Percentiles rank a stretch among this genome's conserved stretches.
These are phyloP conservation scores for Pogostemon cablin DNA, from an alignment of 257 asterid species.

Conservation along the genomic window DNA sequence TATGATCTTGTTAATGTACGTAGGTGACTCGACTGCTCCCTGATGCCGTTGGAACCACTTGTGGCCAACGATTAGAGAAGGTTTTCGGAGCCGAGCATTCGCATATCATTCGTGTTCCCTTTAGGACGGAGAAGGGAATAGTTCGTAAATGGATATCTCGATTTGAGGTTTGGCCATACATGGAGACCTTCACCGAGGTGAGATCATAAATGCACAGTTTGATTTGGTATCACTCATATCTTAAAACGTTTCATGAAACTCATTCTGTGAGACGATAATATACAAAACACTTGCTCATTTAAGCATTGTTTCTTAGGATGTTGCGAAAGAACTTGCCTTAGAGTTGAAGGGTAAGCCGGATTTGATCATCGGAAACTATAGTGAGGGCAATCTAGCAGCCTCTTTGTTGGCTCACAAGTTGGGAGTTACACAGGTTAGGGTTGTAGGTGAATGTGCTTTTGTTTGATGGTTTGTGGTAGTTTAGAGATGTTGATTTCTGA, in stretches of 20 bases:
- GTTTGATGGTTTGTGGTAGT: not conserved
- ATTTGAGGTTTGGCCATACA: slow-evolving; percentile 98
- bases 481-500: slow-evolving; percentile 8
- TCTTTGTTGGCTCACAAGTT: slow-evolving; percentile 90
- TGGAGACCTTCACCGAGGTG: slow-evolving; percentile 96
- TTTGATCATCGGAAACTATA: slow-evolving; percentile 89
- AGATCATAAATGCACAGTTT: not conserved
- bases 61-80: slow-evolving; percentile 87
- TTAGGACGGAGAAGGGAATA: slow-evolving; percentile 87
- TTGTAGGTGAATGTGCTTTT: not conserved
- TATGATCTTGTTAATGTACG: slow-evolving; percentile 8
- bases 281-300: too few species aligned
- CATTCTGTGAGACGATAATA: too few species aligned
- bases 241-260: too few species aligned
- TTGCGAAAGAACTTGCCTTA: slow-evolving; percentile 75
- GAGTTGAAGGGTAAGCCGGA: slow-evolving; percentile 90
- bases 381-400: slow-evolving; percentile 97
- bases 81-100: slow-evolving; percentile 90
- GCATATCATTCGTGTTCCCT: slow-evolving; percentile 93
- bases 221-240: not conserved
- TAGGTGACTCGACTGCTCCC: slow-evolving; percentile 95
- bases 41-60: slow-evolving; percentile 97
- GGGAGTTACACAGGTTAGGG: slow-evolving; percentile 89
- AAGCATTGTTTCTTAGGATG: slow-evolving; percentile 54
- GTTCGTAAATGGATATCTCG: slow-evolving; percentile 96